phyloP scores from a whole-genome alignment of 2,329 filamentous ascomycete genomes.

The Epichloe scottii region DNA sequence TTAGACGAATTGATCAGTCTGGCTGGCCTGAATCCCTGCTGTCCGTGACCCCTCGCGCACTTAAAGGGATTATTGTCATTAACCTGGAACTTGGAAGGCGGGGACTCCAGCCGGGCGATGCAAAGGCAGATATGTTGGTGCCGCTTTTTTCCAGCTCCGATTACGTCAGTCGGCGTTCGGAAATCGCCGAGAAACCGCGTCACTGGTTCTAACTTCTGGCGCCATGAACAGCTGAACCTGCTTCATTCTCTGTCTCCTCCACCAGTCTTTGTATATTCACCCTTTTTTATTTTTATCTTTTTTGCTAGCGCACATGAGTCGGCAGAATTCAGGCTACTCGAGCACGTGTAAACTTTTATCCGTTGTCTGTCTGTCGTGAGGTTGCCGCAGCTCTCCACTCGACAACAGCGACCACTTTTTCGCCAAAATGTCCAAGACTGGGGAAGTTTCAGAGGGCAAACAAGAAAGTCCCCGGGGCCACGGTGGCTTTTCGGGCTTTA shows the following conservation, averaged over 20 bases:
- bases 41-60: too few species aligned
- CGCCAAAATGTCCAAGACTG: slow-evolving; percentile 1
- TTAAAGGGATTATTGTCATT: too few species aligned
- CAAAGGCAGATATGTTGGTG: too few species aligned
- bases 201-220: too few species aligned
- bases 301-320: neutral
- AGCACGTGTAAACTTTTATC: too few species aligned
- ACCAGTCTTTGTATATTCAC: neutral
- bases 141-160: neutral
- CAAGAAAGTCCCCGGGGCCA: neutral
- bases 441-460: neutral
- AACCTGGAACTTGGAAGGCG: too few species aligned
- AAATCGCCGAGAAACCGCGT: too few species aligned
- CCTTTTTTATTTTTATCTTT: neutral
- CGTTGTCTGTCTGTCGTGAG: neutral
- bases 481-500: slow-evolving; percentile 22
- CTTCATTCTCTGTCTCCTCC: neutral
- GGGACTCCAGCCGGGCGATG: too few species aligned
- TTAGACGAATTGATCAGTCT: too few species aligned
- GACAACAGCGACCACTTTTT: neutral
- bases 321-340: too few species aligned
- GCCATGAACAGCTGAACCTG: neutral
- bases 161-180: neutral
- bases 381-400: neutral
- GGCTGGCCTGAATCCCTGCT: neutral